phyloP scores from a whole-genome alignment of 495 filamentous ascomycete species.

The Aspergillus nidulans region DNA sequence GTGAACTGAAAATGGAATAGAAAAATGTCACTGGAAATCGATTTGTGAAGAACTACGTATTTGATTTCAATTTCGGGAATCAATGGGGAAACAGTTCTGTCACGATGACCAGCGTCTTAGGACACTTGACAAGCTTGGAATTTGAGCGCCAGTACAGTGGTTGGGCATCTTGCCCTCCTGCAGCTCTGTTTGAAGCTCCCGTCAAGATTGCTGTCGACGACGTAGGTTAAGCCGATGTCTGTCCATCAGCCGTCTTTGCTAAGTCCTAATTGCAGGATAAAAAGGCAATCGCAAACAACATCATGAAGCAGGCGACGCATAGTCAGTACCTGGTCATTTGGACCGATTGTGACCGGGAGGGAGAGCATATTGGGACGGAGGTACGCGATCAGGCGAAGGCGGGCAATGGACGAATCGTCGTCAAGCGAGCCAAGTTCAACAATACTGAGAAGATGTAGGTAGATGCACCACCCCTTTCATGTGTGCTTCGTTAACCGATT shows the following conservation, averaged over 20 bases:
- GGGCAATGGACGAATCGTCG: conserved; percentile 67
- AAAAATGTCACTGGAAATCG: conserved; percentile 55
- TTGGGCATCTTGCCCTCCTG: conserved; percentile 79
- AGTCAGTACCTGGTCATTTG: conserved; percentile 80
- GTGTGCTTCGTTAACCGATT: background rate
- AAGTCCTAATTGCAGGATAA: conserved; percentile 55
- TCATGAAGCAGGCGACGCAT: conserved; percentile 67
- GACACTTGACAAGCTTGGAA: conserved; percentile 72
- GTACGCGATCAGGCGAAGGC: conserved; percentile 74
- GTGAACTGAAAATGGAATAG: conserved; percentile 39
- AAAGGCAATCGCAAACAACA: conserved; percentile 76
- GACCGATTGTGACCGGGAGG: conserved; percentile 98
- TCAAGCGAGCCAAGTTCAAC: conserved; percentile 86
- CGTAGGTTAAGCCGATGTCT: conserved; percentile 36
- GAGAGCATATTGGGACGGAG: conserved; percentile 93
- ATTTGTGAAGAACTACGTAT: conserved; percentile 92
- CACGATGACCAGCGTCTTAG: conserved; percentile 87
- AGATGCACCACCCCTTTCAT: background rate
- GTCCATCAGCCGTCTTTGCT: conserved; percentile 1
- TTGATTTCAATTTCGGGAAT: conserved; percentile 77
- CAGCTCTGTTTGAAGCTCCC: conserved; percentile 75
- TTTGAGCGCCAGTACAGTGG: conserved; percentile 65
- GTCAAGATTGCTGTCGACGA: conserved; percentile 60
- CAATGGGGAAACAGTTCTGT: conserved; percentile 80
- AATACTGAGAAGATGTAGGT: conserved; percentile 90